Evolutionary conservation across 2,329 filamentous ascomycete species (phyloP).

Genomic region (Phialemonium atrogriseum): DNA sequence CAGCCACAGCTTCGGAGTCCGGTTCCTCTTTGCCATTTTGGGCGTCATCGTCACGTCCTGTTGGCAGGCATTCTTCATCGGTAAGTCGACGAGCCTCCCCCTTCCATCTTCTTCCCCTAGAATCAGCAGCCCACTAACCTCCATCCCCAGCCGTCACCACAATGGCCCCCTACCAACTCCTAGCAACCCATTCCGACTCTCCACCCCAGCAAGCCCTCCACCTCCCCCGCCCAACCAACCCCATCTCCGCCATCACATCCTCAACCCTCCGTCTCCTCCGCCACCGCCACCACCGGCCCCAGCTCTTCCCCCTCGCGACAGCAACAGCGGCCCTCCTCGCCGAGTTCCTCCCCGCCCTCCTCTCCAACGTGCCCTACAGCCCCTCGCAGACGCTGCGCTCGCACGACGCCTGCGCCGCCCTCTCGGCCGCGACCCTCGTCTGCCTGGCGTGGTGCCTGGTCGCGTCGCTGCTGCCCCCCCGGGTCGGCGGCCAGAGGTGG

Average conservation of each 20-base stretch:
- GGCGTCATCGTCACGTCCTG: conserved; percentile 32
- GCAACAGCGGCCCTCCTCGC: conserved; percentile 34
- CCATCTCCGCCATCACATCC: conserved; percentile 38
- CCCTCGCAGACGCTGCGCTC: conserved; percentile 29
- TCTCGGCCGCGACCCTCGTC: conserved; percentile 28
- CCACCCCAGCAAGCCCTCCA: conserved; percentile 30
- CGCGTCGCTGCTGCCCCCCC: conserved; percentile 26
- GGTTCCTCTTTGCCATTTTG: conserved; percentile 31
- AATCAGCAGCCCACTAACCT: conserved; percentile 5
- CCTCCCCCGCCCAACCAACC: conserved; percentile 32
- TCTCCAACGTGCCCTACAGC: conserved; percentile 40
- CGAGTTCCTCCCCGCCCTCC: conserved; percentile 40
- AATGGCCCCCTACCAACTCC: conserved; percentile 34
- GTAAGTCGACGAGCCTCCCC: conserved; percentile 13
- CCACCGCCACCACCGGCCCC: conserved; percentile 23
- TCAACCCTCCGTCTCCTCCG: too few relatives aligned
- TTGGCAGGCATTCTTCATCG: conserved; percentile 31
- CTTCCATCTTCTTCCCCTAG: conserved; percentile 4
- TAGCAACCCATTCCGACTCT: conserved; percentile 24
- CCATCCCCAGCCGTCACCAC: conserved; percentile 31
- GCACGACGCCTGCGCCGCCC: conserved; percentile 30
- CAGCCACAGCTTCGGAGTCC: conserved; percentile 30
- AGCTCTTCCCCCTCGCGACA: conserved; percentile 31
- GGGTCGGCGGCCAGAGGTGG: conserved; percentile 33
- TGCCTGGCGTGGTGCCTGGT: too few relatives aligned